A percentile compares a stretch with the other conserved stretches of the same genome.
These are phyloP conservation scores for Stagonosporopsis vannaccii DNA, from an alignment of 2,329 filamentous ascomycete species.

Conservation along the genomic window DNA sequence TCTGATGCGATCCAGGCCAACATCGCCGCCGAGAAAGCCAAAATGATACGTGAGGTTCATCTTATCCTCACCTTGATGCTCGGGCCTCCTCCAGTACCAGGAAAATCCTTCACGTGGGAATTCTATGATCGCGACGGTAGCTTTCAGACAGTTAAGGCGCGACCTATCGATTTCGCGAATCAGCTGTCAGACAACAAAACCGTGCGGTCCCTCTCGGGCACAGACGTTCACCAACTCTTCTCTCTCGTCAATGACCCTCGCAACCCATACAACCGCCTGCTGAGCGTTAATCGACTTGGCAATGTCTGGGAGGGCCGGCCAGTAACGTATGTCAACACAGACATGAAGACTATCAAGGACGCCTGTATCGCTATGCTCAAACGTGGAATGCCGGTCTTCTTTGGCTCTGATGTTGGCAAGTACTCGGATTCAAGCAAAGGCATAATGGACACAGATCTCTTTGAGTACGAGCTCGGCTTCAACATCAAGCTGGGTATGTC, in stretches of 20 bases:
- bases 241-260: slow-evolving; percentile 87
- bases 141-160: slow-evolving; percentile 68
- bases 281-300: slow-evolving; percentile 80
- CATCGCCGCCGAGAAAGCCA: slow-evolving; percentile 66
- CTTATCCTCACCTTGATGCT: slow-evolving; percentile 82
- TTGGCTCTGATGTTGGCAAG: slow-evolving; percentile 87
- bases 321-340: slow-evolving; percentile 84
- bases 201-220: slow-evolving; percentile 64
- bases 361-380: slow-evolving; percentile 80
- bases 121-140: slow-evolving; percentile 75
- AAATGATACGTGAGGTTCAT: slow-evolving; percentile 82
- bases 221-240: slow-evolving; percentile 73
- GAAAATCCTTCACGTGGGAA: slow-evolving; percentile 78
- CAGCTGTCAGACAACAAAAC: slow-evolving; percentile 68
- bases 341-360: slow-evolving; percentile 74
- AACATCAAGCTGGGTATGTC: slow-evolving; percentile 75
- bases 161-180: slow-evolving; percentile 74
- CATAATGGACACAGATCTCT: slow-evolving; percentile 80
- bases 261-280: slow-evolving; percentile 72
- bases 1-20: slow-evolving; percentile 49
- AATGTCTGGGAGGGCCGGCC: slow-evolving; percentile 80
- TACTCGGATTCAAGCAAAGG: slow-evolving; percentile 72
- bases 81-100: slow-evolving; percentile 76
- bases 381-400: slow-evolving; percentile 83
- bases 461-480: slow-evolving; percentile 85